Conservation (phyloP, 148 eudicot species). For the Cornus suecica region DNA sequence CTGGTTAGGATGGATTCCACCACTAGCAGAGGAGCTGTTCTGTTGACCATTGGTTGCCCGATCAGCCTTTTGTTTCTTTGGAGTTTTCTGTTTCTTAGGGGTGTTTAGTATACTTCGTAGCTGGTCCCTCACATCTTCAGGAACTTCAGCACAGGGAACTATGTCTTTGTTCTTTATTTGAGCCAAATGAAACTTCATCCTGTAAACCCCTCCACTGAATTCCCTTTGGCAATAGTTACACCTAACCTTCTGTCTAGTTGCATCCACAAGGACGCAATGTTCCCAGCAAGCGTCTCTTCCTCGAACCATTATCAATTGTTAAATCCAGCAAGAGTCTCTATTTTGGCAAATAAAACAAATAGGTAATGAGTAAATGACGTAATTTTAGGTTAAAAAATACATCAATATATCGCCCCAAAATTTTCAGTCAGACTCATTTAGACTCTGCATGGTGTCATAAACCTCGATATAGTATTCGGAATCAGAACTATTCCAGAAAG, state of each 20-base stretch:
- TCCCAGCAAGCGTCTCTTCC: constrained; percentile 48
- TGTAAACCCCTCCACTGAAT: constrained; percentile 45
- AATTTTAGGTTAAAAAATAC: neutral
- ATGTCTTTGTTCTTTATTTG: constrained; percentile 44
- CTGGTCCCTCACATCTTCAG: constrained; percentile 35
- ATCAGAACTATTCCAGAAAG: neutral
- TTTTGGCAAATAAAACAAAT: neutral
- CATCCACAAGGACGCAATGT: constrained; percentile 42
- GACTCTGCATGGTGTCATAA: neutral
- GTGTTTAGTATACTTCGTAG: constrained; percentile 29
- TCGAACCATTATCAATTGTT: constrained; percentile 29
- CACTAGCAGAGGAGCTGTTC: constrained; percentile 39
- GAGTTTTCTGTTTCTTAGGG: constrained; percentile 32
- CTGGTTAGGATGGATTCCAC: constrained; percentile 22
- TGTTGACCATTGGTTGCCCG: constrained; percentile 28
- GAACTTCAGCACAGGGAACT: constrained; percentile 40
- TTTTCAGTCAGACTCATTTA: neutral
- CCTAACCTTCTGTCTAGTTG: constrained; percentile 38
- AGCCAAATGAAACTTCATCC: constrained; percentile 46
- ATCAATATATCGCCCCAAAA: neutral
- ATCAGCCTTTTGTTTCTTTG: constrained; percentile 28
- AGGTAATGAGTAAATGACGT: neutral
- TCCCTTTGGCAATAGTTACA: constrained; percentile 44
- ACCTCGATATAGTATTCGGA: neutral
- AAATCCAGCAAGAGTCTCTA: constrained; percentile 6